Conservation (phyloP, 2,329 filamentous ascomycete species). For the Capronia americana region DNA sequence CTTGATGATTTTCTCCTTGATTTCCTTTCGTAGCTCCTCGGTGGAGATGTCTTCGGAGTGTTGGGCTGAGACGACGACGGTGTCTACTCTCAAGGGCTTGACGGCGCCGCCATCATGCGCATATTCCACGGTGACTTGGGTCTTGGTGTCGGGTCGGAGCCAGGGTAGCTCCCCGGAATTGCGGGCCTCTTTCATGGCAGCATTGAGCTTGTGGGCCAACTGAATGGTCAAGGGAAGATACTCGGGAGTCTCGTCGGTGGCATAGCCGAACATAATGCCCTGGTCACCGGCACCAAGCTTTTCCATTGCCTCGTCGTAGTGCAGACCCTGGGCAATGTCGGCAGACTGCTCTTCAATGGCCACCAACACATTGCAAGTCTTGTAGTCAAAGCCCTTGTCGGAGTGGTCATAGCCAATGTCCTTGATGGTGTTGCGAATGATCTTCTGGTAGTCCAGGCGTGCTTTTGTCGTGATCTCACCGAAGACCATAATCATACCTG, state of each 20-base stretch:
- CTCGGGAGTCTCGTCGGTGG: slow-evolving; percentile 98
- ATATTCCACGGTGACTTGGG: slow-evolving; percentile 99
- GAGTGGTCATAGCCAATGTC: slow-evolving; percentile 99
- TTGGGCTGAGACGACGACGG: slow-evolving; percentile 94
- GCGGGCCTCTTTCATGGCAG: slow-evolving; percentile 88
- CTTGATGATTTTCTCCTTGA: slow-evolving; percentile 97
- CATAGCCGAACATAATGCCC: slow-evolving; percentile 99
- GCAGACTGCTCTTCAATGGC: slow-evolving; percentile 99
- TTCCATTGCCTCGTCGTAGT: slow-evolving; percentile 97
- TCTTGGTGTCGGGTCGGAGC: slow-evolving; percentile 99
- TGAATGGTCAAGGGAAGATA: slow-evolving; percentile 92
- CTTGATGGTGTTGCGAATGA: slow-evolving; percentile 93
- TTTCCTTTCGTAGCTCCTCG: slow-evolving; percentile 90
- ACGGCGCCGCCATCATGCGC: slow-evolving; percentile 95
- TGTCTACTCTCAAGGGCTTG: slow-evolving; percentile 90
- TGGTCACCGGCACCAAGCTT: slow-evolving; percentile 98
- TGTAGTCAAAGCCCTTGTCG: slow-evolving; percentile 99
- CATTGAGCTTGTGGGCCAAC: slow-evolving; percentile 96
- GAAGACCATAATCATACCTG: slow-evolving; percentile 93
- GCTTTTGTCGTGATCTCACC: slow-evolving; percentile 99
- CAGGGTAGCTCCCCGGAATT: slow-evolving; percentile 86
- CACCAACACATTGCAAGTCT: slow-evolving; percentile 97
- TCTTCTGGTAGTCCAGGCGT: slow-evolving; percentile 95
- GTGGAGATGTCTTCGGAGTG: slow-evolving; percentile 88
- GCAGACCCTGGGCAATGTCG: slow-evolving; percentile 98